phyloP scores from a whole-genome alignment of 768 basidiomycete species.

The Rhodotorula kratochvilovae region DNA sequence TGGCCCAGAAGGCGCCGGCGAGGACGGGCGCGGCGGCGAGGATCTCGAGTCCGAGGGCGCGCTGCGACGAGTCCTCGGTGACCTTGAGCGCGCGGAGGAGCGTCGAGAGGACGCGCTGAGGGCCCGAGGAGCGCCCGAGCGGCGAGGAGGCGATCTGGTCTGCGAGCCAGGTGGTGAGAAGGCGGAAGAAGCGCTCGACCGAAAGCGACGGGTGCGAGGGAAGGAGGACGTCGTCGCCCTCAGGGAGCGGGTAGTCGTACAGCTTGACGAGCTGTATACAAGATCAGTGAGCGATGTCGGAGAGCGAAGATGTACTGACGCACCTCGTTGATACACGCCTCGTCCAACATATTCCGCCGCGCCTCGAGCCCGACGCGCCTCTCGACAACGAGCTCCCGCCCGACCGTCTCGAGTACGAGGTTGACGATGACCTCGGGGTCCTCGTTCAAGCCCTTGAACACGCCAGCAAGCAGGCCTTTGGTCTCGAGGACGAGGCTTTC shows the following conservation, averaged over 20 bases:
- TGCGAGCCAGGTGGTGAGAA: slow-evolving; percentile 49
- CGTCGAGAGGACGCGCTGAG: slow-evolving; percentile 74
- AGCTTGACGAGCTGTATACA: slow-evolving; percentile 35
- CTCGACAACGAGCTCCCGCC: slow-evolving; percentile 54
- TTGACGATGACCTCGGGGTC: slow-evolving; percentile 63
- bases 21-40: slow-evolving; percentile 47
- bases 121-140: slow-evolving; percentile 16
- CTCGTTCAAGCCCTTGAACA: slow-evolving; percentile 68
- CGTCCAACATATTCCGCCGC: slow-evolving; percentile 62
- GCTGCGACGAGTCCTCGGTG: slow-evolving; percentile 81
- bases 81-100: slow-evolving; percentile 70
- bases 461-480: slow-evolving; percentile 61
- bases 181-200: slow-evolving; percentile 34
- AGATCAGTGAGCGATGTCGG: not conserved
- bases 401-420: slow-evolving; percentile 59
- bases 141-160: slow-evolving; percentile 54
- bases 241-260: slow-evolving; percentile 47
- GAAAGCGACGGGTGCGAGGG: slow-evolving; percentile 29
- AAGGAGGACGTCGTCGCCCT: slow-evolving; percentile 49
- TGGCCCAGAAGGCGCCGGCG: slow-evolving; percentile 39
- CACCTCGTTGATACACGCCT: slow-evolving; percentile 46
- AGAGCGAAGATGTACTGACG: not conserved
- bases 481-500: slow-evolving; percentile 64
- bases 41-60: slow-evolving; percentile 75
- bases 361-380: slow-evolving; percentile 68